Conservation (phyloP, 495 filamentous ascomycete species). For the Penicilliopsis zonata region DNA sequence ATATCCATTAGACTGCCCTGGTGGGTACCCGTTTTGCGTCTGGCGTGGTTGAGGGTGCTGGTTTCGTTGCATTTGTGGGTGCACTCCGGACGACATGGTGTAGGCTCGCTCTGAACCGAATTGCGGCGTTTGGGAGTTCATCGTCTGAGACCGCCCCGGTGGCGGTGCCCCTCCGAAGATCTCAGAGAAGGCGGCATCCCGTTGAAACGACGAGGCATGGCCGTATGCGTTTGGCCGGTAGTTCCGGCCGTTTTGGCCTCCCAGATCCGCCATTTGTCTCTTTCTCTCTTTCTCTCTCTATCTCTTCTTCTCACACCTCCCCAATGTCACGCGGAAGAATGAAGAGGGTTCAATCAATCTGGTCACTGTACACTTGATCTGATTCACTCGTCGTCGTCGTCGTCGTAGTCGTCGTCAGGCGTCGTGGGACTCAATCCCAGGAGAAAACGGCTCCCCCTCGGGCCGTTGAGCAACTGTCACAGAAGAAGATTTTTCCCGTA, state of each 20-base stretch:
- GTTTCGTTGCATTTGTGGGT: slow-evolving; percentile 31
- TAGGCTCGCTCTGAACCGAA: slow-evolving; percentile 59
- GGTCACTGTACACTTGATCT: no score
- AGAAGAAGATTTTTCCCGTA: no score
- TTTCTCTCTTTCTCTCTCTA: no score
- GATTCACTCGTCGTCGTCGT: no score
- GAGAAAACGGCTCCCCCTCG: no score
- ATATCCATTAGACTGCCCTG: slow-evolving; percentile 23
- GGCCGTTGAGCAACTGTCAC: no score
- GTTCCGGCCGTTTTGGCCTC: slow-evolving; percentile 58
- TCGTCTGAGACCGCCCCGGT: slow-evolving; percentile 77
- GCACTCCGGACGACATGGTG: slow-evolving; percentile 67
- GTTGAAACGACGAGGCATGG: slow-evolving; percentile 58
- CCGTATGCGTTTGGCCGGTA: slow-evolving; percentile 57
- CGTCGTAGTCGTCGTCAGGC: no score
- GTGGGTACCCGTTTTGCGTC: slow-evolving; percentile 34
- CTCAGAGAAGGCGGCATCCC: slow-evolving; percentile 90
- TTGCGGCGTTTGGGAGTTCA: slow-evolving; percentile 57
- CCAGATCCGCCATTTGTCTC: slow-evolving; percentile 72
- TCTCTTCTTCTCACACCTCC: background rate
- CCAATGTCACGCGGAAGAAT: background rate
- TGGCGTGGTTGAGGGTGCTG: slow-evolving; percentile 51
- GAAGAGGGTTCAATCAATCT: no score
- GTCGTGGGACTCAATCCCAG: no score
- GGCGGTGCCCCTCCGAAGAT: slow-evolving; percentile 88